Evolutionary conservation across 192 early-diverging fungal species (phyloP), one percentile per base, ranked within the genome.

Genomic region (Obelidium mucronatum): DNA sequence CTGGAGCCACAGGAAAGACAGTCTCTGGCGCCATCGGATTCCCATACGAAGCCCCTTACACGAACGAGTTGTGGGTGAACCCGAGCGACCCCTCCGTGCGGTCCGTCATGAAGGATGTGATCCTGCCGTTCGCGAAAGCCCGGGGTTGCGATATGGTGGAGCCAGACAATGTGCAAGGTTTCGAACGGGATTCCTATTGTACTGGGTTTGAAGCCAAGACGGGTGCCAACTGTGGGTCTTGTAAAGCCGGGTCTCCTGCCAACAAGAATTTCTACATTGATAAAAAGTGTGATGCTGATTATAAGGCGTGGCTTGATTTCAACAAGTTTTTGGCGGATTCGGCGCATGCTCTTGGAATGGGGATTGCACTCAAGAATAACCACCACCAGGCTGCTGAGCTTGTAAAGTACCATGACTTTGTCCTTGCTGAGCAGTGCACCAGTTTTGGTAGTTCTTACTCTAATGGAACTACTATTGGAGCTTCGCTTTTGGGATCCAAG

Each of bases 291-390:
- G 13, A n/a, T 13, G 13, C 13, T 13, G n/a, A 15, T 52, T 52
- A 15, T 15, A 52, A 15, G n/a, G 51, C 51, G 13, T 52, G n/a
- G 51, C n/a, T 52, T 13, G n/a, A 52, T 13, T 52, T 52, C n/a
- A 52, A 52, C n/a, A 52, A 15, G 51, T 52, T 13, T 13, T n/a
- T 52, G 13, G 51, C n/a, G n/a, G 51, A n/a, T 15, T 13, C 13
- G n/a, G 51, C 51, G 13, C 51, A 52, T 15, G 51, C 51, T 15
- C 51, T n/a, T n/a, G 51, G 51, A 52, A 52, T 52, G 51, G 51
- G 51, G n/a, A 52, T 52, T 52, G 51, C 51, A 52, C 51, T 52
- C 51, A 52, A 52, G n/a, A 52, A 52, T n/a, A 52, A 52, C n/a
- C 51, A 52, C n/a, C n/a, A n/a, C 13, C 51, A 52, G 51, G 51